A percentile compares a stretch with the other conserved stretches of the same genome.
phyloP scores from a whole-genome alignment of 2,329 filamentous ascomycete species.

The Westerdykella ornata region DNA sequence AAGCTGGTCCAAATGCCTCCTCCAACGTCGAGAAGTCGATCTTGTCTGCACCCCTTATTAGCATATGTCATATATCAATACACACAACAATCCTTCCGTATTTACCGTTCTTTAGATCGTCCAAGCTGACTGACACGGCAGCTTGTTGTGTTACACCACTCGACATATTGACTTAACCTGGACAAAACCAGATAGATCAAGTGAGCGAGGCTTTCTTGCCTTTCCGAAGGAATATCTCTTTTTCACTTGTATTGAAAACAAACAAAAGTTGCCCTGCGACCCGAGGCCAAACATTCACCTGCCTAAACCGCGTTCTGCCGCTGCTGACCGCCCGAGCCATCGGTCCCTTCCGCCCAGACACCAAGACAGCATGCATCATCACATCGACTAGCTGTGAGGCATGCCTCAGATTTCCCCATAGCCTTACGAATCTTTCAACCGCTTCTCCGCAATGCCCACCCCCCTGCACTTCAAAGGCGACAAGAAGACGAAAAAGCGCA shows the following conservation, averaged over 20 bases:
- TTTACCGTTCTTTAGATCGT: slow-evolving; percentile 44
- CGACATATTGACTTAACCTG: slow-evolving; percentile 7
- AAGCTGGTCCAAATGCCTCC: slow-evolving; percentile 81
- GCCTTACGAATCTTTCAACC: slow-evolving; percentile 7
- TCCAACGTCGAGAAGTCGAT: slow-evolving; percentile 63
- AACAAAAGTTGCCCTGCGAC: slow-evolving; percentile 4
- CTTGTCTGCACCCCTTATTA: slow-evolving; percentile 45
- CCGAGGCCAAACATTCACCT: slow-evolving; percentile 16
- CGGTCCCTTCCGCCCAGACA: slow-evolving; percentile 7
- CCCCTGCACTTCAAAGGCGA: slow-evolving; percentile 94
- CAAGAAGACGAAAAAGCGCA: slow-evolving; percentile 89
- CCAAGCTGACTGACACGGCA: slow-evolving; percentile 29
- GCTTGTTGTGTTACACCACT: slow-evolving; percentile 18
- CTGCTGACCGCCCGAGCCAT: slow-evolving; percentile 16
- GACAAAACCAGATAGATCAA: neutral
- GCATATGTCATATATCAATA: neutral
- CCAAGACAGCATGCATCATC: neutral
- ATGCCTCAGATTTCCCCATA: neutral
- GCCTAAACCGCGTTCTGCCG: slow-evolving; percentile 21
- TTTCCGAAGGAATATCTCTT: neutral
- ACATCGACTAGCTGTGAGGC: neutral
- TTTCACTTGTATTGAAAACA: neutral
- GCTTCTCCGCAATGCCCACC: slow-evolving; percentile 62
- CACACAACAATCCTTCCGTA: neutral
- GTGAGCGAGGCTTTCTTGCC: neutral